Evolutionary conservation across 2,329 filamentous ascomycete genomes (phyloP).

Genomic region (Cladophialophora psammophila): DNA sequence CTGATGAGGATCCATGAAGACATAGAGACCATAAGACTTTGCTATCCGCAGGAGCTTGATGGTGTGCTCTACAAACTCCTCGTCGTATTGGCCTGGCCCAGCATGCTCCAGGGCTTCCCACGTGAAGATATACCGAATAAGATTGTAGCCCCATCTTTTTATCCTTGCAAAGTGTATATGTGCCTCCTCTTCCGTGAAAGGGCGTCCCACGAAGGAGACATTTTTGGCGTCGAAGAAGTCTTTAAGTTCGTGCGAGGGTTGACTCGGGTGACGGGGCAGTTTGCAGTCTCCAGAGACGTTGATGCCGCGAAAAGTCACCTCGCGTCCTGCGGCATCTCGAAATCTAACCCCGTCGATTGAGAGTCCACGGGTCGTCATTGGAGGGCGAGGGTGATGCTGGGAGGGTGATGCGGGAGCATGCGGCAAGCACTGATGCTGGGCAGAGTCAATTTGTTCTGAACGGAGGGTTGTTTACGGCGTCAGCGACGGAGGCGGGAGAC

Average conservation of each 20-base stretch:
- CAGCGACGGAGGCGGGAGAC: neutral
- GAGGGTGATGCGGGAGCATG: slow-evolving; percentile 26
- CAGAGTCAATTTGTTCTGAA: neutral
- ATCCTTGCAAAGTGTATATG: slow-evolving; percentile 85
- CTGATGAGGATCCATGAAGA: slow-evolving; percentile 99
- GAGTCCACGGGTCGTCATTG: slow-evolving; percentile 77
- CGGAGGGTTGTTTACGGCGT: neutral
- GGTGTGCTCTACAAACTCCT: slow-evolving; percentile 91
- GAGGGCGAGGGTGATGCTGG: slow-evolving; percentile 9
- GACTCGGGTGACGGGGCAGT: slow-evolving; percentile 79
- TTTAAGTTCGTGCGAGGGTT: slow-evolving; percentile 78
- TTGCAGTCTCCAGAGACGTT: slow-evolving; percentile 93
- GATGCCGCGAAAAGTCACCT: slow-evolving; percentile 90
- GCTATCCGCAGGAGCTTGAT: slow-evolving; percentile 83
- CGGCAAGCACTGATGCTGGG: slow-evolving; percentile 11
- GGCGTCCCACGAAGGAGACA: slow-evolving; percentile 85
- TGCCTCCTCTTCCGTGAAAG: slow-evolving; percentile 83
- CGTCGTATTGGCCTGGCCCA: slow-evolving; percentile 90
- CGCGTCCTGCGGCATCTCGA: slow-evolving; percentile 79
- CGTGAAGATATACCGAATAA: slow-evolving; percentile 94
- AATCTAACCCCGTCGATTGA: slow-evolving; percentile 86
- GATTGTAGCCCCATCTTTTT: slow-evolving; percentile 92
- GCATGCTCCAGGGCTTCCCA: slow-evolving; percentile 98
- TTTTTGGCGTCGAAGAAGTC: slow-evolving; percentile 92
- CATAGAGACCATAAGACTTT: slow-evolving; percentile 89